Evolutionary conservation across 352 stramenopile genomes (phyloP).

Genomic region (Pythium volutum): DNA sequence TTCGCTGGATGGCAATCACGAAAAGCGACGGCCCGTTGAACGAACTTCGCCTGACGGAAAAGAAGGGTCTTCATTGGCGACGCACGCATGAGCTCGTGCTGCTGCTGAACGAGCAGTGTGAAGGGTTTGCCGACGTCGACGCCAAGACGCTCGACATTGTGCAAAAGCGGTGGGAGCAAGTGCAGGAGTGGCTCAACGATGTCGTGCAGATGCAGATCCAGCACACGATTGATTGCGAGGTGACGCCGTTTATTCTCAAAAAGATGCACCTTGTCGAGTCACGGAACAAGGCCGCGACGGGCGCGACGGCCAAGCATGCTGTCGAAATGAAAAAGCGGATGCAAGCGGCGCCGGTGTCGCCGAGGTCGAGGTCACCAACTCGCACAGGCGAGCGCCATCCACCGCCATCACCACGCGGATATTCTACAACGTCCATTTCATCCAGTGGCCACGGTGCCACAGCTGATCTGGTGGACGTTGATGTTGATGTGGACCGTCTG

Average conservation of each 20-base stretch:
- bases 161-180: slow-evolving; percentile 51
- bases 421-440: background rate
- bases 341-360: slow-evolving; percentile 6
- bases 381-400: slow-evolving; percentile 9
- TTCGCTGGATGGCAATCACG: slow-evolving; percentile 74
- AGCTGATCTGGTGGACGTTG: slow-evolving; percentile 1
- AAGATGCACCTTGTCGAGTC: slow-evolving; percentile 57
- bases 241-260: slow-evolving; percentile 63
- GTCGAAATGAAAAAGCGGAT: slow-evolving; percentile 8
- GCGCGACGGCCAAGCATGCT: slow-evolving; percentile 5
- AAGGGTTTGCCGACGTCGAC: slow-evolving; percentile 62
- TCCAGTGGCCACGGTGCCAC: background rate
- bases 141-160: slow-evolving; percentile 46
- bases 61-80: slow-evolving; percentile 65
- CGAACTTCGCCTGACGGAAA: slow-evolving; percentile 64
- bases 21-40: slow-evolving; percentile 51
- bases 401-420: slow-evolving; percentile 12
- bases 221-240: slow-evolving; percentile 65
- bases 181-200: slow-evolving; percentile 64
- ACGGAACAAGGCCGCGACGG: background rate
- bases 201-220: slow-evolving; percentile 55
- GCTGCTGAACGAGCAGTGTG: slow-evolving; percentile 67
- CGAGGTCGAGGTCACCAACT: slow-evolving; percentile 11
- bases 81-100: slow-evolving; percentile 67
- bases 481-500: slow-evolving; percentile 43